phyloP scores from a whole-genome alignment of 306 rosid species.

The Neltuma alba region DNA sequence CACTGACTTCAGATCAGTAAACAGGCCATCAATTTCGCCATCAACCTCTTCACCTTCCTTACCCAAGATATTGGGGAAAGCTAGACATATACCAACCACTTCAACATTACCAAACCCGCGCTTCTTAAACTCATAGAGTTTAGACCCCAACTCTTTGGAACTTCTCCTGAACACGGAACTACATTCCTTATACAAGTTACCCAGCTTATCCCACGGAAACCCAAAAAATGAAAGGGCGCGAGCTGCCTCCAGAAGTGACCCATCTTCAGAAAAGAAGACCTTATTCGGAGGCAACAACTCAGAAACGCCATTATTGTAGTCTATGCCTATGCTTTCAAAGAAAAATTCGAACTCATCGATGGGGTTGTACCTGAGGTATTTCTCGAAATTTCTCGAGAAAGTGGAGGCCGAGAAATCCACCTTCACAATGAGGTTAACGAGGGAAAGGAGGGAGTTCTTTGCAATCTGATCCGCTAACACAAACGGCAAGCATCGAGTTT shows the following conservation, averaged over 20 bases:
- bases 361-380: not conserved
- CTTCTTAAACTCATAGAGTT: not conserved
- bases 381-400: not conserved
- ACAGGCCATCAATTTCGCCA: not conserved
- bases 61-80: not conserved
- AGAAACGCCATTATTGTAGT: not conserved
- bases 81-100: not conserved
- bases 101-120: not conserved
- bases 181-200: not conserved
- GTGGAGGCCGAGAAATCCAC: not conserved
- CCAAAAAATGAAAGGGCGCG: not conserved
- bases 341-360: not conserved
- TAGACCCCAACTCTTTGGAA: not conserved
- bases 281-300: not conserved
- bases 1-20: not conserved
- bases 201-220: slow-evolving; percentile 1
- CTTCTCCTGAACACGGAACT: not conserved
- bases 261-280: not conserved
- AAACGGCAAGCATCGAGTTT: not conserved
- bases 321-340: slow-evolving; percentile 8
- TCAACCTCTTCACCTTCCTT: not conserved
- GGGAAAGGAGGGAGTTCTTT: not conserved
- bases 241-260: not conserved
- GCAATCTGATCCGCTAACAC: not conserved
- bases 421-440: not conserved